Evolutionary conservation across 192 early-diverging fungal species (phyloP).

Genomic region (Entophlyctis luteolus): DNA sequence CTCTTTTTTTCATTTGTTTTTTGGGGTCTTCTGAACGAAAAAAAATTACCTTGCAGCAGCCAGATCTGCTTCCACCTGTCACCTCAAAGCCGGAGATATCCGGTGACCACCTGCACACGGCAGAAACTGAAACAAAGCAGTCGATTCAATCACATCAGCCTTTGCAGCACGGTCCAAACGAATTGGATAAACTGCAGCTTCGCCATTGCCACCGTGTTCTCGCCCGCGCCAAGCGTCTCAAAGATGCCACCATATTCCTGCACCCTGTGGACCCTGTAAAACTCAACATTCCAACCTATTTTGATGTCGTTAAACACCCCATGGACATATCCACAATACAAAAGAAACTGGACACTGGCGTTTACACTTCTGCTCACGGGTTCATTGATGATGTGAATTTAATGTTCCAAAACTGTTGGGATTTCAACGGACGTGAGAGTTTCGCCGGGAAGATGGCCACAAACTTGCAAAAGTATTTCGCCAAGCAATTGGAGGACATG

Average conservation of each 20-base stretch:
- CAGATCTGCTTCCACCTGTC: too few species aligned
- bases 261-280: slow-evolving; percentile 70
- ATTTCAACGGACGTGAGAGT: slow-evolving; percentile 47
- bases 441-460: slow-evolving; percentile 32
- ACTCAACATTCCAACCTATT: slow-evolving; percentile 66
- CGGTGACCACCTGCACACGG: too few species aligned
- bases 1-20: too few species aligned
- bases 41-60: too few species aligned
- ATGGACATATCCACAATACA: slow-evolving; percentile 83
- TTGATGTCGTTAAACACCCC: slow-evolving; percentile 65
- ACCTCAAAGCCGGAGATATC: too few species aligned
- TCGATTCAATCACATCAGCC: too few species aligned
- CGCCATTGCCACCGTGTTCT: slow-evolving; percentile 78
- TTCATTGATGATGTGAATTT: slow-evolving; percentile 43
- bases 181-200: slow-evolving; percentile 66
- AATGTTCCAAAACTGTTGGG: slow-evolving; percentile 53
- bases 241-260: slow-evolving; percentile 82
- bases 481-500: slow-evolving; percentile 43
- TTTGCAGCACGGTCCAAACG: background rate
- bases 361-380: slow-evolving; percentile 53
- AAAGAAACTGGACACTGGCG: slow-evolving; percentile 56
- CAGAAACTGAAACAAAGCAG: too few species aligned
- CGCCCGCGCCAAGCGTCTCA: slow-evolving; percentile 69
- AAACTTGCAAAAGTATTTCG: slow-evolving; percentile 36
- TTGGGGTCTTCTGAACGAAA: too few species aligned